These are phyloP conservation scores for Panaeolus papilionaceus DNA, from an alignment of 768 basidiomycete species.

Conservation along the genomic window DNA sequence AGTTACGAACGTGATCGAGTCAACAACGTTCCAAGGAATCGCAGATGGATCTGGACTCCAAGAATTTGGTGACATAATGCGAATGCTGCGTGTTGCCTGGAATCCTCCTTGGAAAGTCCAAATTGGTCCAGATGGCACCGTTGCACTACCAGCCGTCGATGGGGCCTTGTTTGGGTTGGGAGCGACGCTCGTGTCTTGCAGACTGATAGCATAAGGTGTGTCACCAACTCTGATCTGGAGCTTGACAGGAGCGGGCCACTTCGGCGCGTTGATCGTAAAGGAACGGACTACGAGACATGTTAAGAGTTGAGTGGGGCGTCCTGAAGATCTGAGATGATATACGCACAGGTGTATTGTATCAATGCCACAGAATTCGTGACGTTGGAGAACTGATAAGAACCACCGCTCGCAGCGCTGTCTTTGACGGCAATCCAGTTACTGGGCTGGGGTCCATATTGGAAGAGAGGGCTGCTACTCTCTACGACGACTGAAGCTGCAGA, in stretches of 20 bases:
- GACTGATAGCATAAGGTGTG: background rate
- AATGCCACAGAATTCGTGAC: background rate
- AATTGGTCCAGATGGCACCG: background rate
- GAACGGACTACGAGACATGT: background rate
- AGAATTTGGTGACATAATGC: background rate
- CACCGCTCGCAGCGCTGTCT: conserved; percentile 6
- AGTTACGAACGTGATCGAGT: background rate
- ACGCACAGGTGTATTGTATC: background rate
- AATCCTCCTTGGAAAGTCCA: background rate
- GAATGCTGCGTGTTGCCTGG: background rate
- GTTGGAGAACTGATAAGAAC: conserved; percentile 3
- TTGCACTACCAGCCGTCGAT: background rate
- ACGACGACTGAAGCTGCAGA: background rate
- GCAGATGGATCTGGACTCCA: background rate
- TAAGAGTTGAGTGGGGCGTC: background rate
- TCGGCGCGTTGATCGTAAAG: background rate
- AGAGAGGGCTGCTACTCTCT: background rate
- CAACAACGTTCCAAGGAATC: background rate
- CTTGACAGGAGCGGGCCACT: background rate
- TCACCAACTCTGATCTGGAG: background rate
- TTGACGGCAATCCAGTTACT: background rate
- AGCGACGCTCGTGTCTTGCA: background rate
- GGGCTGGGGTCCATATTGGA: background rate
- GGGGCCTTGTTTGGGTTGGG: background rate
- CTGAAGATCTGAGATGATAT: background rate